phyloP scores from a whole-genome alignment of 1,284 basidiomycete genomes.

The Sphaerobolus stellatus region DNA sequence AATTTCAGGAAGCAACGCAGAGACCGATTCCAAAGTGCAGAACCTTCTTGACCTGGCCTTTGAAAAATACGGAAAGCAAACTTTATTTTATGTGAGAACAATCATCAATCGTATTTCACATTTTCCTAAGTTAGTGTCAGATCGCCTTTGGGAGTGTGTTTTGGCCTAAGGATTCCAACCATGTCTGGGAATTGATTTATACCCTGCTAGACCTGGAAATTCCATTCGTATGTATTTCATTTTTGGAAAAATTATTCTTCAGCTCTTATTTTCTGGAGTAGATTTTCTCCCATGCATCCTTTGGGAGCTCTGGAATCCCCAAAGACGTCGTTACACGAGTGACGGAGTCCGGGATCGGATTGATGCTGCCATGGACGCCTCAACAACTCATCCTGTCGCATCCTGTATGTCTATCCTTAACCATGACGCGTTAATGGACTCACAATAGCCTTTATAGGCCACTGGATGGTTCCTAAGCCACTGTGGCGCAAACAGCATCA shows the following conservation, averaged over 20 bases:
- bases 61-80: slow-evolving; percentile 9
- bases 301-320: neutral
- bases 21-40: slow-evolving; percentile 1
- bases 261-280: neutral
- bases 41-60: slow-evolving; percentile 5
- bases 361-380: slow-evolving; percentile 6
- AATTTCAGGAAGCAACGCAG: neutral
- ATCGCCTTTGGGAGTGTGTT: slow-evolving; percentile 12
- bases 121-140: neutral
- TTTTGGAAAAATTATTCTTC: neutral
- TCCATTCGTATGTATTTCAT: slow-evolving; percentile 9
- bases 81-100: slow-evolving; percentile 8
- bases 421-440: neutral
- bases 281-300: slow-evolving; percentile 11
- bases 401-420: neutral
- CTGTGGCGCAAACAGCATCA: slow-evolving; percentile 11
- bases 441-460: neutral
- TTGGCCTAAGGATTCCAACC: slow-evolving; percentile 10
- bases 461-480: slow-evolving; percentile 10
- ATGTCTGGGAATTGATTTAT: slow-evolving; percentile 11
- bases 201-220: slow-evolving; percentile 11
- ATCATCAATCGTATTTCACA: neutral
- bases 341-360: neutral
- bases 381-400: slow-evolving; percentile 6
- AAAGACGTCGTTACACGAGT: slow-evolving; percentile 1